These are phyloP conservation scores for Phragmites australis DNA, from an alignment of 176 grass and related monocot species.

Conservation along the genomic window DNA sequence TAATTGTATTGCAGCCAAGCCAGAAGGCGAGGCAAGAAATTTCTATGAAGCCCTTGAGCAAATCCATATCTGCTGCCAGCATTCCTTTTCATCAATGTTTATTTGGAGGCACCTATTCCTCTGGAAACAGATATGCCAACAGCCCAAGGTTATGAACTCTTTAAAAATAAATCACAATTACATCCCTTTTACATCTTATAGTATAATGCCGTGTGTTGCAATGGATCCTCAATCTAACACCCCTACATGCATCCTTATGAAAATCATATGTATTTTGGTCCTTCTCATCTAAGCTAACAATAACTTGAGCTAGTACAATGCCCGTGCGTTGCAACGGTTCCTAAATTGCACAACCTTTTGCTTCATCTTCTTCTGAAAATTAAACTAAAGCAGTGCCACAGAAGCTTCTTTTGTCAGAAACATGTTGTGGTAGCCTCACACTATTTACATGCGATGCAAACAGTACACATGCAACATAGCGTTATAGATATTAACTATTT, in stretches of 20 bases:
- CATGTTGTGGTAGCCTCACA: conserved; percentile 80
- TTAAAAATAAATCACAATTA: neutral
- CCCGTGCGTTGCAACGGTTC: no score
- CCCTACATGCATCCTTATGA: no score
- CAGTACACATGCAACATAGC: neutral
- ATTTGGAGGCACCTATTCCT: neutral
- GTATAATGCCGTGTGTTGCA: no score
- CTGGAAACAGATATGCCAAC: neutral
- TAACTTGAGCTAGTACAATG: no score
- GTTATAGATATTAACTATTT: neutral
- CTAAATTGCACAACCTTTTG: no score
- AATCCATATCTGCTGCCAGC: neutral
- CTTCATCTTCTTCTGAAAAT: conserved; percentile 93
- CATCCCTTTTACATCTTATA: neutral
- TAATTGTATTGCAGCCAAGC: neutral
- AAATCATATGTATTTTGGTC: no score
- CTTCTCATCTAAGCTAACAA: no score
- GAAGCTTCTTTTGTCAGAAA: conserved; percentile 67
- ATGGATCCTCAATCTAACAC: no score
- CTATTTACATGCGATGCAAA: conserved; percentile 78
- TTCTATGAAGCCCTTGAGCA: neutral
- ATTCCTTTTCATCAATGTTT: neutral
- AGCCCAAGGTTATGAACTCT: neutral
- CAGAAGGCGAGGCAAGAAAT: neutral
- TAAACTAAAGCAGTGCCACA: conserved; percentile 86